phyloP scores from a whole-genome alignment of 2,329 filamentous ascomycete species.

The Dothideomycetes sp. region DNA sequence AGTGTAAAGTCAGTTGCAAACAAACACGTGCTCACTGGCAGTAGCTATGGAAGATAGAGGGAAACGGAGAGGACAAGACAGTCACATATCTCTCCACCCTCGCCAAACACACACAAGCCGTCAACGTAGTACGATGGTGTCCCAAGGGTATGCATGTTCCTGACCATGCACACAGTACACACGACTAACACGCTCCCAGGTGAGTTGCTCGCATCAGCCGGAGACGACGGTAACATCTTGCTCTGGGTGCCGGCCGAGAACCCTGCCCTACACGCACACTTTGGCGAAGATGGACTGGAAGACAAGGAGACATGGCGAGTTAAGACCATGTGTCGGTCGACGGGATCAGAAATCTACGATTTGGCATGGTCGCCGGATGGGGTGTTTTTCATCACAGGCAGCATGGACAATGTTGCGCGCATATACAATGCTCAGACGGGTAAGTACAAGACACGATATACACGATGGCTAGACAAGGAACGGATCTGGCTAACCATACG shows the following conservation, averaged over 20 bases:
- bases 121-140: slow-evolving; percentile 95
- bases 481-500: no score
- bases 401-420: slow-evolving; percentile 96
- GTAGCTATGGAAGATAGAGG: slow-evolving; percentile 85
- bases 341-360: slow-evolving; percentile 94
- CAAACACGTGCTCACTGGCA: slow-evolving; percentile 7
- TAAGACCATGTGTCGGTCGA: slow-evolving; percentile 95
- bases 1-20: neutral
- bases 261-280: slow-evolving; percentile 50
- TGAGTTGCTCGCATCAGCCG: slow-evolving; percentile 86
- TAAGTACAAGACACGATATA: slow-evolving; percentile 32
- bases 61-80: slow-evolving; percentile 73
- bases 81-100: slow-evolving; percentile 89
- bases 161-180: neutral
- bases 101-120: slow-evolving; percentile 87
- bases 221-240: slow-evolving; percentile 94
- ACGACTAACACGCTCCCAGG: slow-evolving; percentile 42
- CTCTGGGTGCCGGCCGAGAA: slow-evolving; percentile 87
- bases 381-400: slow-evolving; percentile 91
- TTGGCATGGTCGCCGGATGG: slow-evolving; percentile 98
- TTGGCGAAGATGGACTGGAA: slow-evolving; percentile 77
- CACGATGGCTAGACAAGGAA: slow-evolving; percentile 11
- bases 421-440: slow-evolving; percentile 93
- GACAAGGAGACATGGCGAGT: slow-evolving; percentile 96
- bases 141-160: slow-evolving; percentile 62